Evolutionary conservation across 495 filamentous ascomycete species (phyloP).

Genomic region (Choiromyces venosus): DNA sequence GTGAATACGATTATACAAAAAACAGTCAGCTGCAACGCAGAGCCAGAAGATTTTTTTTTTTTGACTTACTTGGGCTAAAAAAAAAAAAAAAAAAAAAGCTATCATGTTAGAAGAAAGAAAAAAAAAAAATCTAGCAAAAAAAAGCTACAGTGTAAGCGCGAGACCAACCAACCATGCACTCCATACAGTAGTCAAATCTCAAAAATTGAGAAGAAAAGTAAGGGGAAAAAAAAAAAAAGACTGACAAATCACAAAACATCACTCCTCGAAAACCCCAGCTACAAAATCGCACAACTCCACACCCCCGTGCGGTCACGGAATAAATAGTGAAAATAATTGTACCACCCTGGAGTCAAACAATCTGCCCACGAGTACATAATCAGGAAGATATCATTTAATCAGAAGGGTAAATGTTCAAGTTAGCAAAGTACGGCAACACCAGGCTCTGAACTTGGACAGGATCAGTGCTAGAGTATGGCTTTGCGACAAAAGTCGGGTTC

Average conservation of each 20-base stretch:
- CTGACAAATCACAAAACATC: not conserved
- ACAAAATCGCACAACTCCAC: not conserved
- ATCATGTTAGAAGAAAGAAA: not conserved
- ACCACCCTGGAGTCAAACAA: too few relatives aligned
- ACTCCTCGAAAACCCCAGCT: not conserved
- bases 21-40: too few relatives aligned
- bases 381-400: not conserved
- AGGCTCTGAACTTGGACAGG: slow-evolving; percentile 6
- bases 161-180: not conserved
- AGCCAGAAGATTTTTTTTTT: too few relatives aligned
- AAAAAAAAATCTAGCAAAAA: not conserved
- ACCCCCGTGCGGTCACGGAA: not conserved
- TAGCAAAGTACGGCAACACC: slow-evolving; percentile 27
- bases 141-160: too few relatives aligned
- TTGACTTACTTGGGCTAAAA: too few relatives aligned
- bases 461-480: slow-evolving; percentile 6
- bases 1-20: not conserved
- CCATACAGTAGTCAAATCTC: not conserved
- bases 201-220: not conserved
- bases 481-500: slow-evolving; percentile 28
- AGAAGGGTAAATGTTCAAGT: slow-evolving; percentile 31
- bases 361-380: too few relatives aligned
- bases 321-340: not conserved
- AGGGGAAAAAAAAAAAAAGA: not conserved
- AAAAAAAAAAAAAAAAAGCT: not conserved